Evolutionary conservation across 1,284 basidiomycete genomes (phyloP), one percentile per base, ranked within the genome.

Genomic region (Coniferiporia sulphurascens): DNA sequence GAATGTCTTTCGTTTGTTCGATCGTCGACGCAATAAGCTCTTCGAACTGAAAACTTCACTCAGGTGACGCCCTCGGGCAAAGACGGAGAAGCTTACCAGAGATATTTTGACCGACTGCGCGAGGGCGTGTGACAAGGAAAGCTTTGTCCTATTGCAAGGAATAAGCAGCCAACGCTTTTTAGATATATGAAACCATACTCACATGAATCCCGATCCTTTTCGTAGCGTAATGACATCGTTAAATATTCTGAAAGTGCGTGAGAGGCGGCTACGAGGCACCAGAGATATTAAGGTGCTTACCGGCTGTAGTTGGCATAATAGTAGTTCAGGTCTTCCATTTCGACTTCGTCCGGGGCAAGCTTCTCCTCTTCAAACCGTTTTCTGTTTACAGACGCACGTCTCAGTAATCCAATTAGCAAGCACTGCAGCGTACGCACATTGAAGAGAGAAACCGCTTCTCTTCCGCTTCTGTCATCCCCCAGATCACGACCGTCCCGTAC

Each of bases 81-180:
- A 22, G 52, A 15, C 27, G 44, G 10, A 36, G 32, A 55, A 36
- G 48, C 51, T 56, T 58, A 90, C 89, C 69, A 95, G 74, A 17
- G 93, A 95, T 72, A 98, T 97, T 77, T 98, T 98, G 67, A 96
- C 95, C 13, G 93, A 95, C 79, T 98, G 95, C 6, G 95, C 88
- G 41, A 98, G 82, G 0, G 95, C 95, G 72, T 98, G 95, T 13
- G 95, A 97, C 36, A 98, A 76, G 1, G 94, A 94, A 9, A 98
- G 78, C 73, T 98, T 98, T 9, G 95, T 98, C 93, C 93, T 95
- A 67, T 17, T 46, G 45, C 36, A 41, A 49, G 59, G 22, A 52
- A 65, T 48, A 55, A 2, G 61, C 51, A 43, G 49, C 32, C 48
- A 43, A n/a, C n/a, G n/a, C n/a, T n/a, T n/a, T n/a, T n/a, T 56